phyloP scores from a whole-genome alignment of 2,329 filamentous ascomycete genomes.

The Beauveria medogensis region DNA sequence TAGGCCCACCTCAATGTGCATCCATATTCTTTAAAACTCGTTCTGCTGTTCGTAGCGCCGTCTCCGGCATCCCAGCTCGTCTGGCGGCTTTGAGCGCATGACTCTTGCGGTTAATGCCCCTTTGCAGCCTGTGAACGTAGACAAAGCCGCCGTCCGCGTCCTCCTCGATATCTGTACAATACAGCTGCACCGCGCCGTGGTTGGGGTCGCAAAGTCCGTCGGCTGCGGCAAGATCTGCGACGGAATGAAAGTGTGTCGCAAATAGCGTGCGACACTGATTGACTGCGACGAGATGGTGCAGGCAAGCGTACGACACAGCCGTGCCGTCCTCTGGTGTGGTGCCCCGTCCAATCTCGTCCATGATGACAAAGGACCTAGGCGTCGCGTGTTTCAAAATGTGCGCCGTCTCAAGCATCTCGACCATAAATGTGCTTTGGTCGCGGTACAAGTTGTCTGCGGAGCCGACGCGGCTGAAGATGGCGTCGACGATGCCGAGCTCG shows the following conservation, averaged over 20 bases:
- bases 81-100: slow-evolving; percentile 93
- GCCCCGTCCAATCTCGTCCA: slow-evolving; percentile 95
- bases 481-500: slow-evolving; percentile 85
- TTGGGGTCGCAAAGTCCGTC: slow-evolving; percentile 33
- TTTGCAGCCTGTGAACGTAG: slow-evolving; percentile 75
- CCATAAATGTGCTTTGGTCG: slow-evolving; percentile 98
- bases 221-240: slow-evolving; percentile 66
- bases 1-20: neutral
- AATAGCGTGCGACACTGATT: slow-evolving; percentile 80
- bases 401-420: slow-evolving; percentile 97
- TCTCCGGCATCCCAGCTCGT: slow-evolving; percentile 71
- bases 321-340: slow-evolving; percentile 89
- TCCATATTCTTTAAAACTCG: slow-evolving; percentile 36
- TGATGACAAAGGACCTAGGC: slow-evolving; percentile 80
- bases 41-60: slow-evolving; percentile 60
- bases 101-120: slow-evolving; percentile 76
- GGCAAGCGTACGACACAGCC: slow-evolving; percentile 80
- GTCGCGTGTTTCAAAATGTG: slow-evolving; percentile 83
- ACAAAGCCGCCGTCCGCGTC: slow-evolving; percentile 63
- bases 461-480: slow-evolving; percentile 87
- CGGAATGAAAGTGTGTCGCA: slow-evolving; percentile 85
- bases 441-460: slow-evolving; percentile 92
- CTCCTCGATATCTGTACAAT: slow-evolving; percentile 86
- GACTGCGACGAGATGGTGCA: slow-evolving; percentile 72
- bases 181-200: slow-evolving; percentile 52